These are phyloP conservation scores for Colletotrichum agaves DNA, from an alignment of 2,329 filamentous ascomycete genomes.

Conservation along the genomic window DNA sequence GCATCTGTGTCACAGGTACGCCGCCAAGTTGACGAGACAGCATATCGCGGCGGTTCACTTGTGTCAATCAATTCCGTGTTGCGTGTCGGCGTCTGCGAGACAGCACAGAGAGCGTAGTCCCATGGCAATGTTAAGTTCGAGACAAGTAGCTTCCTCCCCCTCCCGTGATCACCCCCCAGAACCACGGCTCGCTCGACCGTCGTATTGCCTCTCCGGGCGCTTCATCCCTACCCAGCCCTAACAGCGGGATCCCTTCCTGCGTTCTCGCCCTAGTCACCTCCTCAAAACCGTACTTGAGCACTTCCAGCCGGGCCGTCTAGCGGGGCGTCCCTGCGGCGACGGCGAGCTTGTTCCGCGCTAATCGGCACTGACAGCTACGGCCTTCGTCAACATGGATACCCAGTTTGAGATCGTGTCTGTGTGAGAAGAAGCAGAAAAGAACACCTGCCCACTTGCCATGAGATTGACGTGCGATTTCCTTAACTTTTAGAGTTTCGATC, in stretches of 20 bases:
- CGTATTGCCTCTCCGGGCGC: not conserved
- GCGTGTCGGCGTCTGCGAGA: no score
- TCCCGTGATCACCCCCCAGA: no score
- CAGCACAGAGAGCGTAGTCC: no score
- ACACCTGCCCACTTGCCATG: constrained; percentile 6
- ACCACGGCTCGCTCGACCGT: not conserved
- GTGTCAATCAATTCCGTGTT: no score
- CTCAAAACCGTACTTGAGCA: constrained; percentile 6
- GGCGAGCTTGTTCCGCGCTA: not conserved
- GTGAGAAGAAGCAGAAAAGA: not conserved
- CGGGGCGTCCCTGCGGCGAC: not conserved
- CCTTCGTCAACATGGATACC: not conserved
- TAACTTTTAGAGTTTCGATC: constrained; percentile 5
- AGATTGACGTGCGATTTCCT: constrained; percentile 12
- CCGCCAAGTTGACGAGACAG: no score
- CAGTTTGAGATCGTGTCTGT: constrained; percentile 4
- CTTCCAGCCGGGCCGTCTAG: not conserved
- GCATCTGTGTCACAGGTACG: no score
- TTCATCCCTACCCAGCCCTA: not conserved
- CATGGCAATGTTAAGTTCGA: no score
- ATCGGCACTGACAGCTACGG: constrained; percentile 9
- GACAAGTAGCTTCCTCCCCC: no score
- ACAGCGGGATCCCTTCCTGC: constrained; percentile 23
- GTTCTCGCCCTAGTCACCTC: not conserved
- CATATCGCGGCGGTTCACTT: no score